A percentile compares a stretch with the other conserved stretches of the same genome.
Evolutionary conservation across 371 early-diverging fungal species (phyloP).

Genomic region (Saksenaea vasiformis): DNA sequence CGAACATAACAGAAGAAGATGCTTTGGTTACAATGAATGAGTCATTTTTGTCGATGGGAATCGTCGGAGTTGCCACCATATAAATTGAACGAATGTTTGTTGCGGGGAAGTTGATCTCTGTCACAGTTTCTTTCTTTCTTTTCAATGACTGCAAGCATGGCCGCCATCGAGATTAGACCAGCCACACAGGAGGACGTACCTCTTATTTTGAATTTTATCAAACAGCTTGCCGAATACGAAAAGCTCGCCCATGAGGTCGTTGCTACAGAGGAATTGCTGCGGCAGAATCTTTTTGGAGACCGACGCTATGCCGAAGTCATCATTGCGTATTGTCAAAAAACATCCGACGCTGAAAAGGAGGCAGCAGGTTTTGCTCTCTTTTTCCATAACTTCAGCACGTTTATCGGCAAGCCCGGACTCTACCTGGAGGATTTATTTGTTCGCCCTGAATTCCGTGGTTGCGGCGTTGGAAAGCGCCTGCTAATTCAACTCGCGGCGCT

Average conservation of each 20-base stretch:
- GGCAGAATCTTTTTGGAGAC: slow-evolving; percentile 63
- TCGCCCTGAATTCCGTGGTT: slow-evolving; percentile 61
- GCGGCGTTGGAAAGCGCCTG: slow-evolving; percentile 73
- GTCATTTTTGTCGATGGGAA: not conserved
- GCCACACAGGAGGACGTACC: slow-evolving; percentile 66
- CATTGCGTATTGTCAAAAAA: slow-evolving; percentile 54
- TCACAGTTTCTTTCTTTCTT: no score
- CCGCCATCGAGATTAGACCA: slow-evolving; percentile 44
- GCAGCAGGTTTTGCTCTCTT: slow-evolving; percentile 81
- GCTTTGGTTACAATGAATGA: not conserved
- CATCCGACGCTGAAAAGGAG: slow-evolving; percentile 23
- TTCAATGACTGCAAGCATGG: not conserved
- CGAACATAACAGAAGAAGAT: no score
- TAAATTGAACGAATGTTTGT: not conserved
- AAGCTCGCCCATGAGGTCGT: slow-evolving; percentile 69
- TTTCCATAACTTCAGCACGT: slow-evolving; percentile 84
- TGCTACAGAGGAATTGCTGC: slow-evolving; percentile 70
- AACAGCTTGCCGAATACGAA: slow-evolving; percentile 78
- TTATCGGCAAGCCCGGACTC: slow-evolving; percentile 72
- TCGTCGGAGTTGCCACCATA: not conserved
- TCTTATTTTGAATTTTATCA: slow-evolving; percentile 69
- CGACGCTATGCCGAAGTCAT: slow-evolving; percentile 70
- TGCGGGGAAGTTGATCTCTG: not conserved
- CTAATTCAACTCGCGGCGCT: slow-evolving; percentile 68
- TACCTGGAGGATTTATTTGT: slow-evolving; percentile 88